These are phyloP conservation scores for Xylariaceae sp. DNA, from an alignment of 2,329 filamentous ascomycete species.

Conservation along the genomic window DNA sequence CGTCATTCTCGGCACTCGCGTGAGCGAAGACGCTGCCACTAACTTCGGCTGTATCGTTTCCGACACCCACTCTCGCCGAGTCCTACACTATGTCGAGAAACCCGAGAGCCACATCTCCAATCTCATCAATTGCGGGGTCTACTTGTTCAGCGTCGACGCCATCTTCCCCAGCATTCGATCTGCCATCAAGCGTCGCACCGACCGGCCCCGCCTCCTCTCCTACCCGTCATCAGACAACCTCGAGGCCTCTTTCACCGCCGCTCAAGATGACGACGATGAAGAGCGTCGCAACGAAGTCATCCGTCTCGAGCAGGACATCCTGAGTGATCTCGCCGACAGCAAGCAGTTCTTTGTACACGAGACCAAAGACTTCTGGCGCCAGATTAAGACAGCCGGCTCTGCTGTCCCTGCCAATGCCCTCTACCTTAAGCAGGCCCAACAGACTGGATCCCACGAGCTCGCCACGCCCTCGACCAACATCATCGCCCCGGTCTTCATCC, in stretches of 20 bases:
- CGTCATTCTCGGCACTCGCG: conserved; percentile 88
- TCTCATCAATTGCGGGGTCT: conserved; percentile 98
- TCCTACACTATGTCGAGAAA: conserved; percentile 99
- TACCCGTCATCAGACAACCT: conserved; percentile 96
- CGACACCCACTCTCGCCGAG: conserved; percentile 87
- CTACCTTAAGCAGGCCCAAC: conserved; percentile 91
- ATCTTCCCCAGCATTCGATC: conserved; percentile 94
- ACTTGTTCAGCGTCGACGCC: conserved; percentile 91
- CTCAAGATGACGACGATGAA: conserved; percentile 63
- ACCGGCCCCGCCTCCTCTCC: conserved; percentile 85
- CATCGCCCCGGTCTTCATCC: conserved; percentile 89
- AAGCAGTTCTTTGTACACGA: conserved; percentile 98
- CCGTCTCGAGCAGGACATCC: conserved; percentile 92
- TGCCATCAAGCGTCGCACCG: conserved; percentile 91
- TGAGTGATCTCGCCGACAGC: conserved; percentile 91
- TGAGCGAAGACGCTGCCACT: conserved; percentile 83
- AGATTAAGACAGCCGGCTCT: conserved; percentile 98
- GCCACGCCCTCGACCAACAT: conserved; percentile 81
- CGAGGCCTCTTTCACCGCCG: conserved; percentile 57
- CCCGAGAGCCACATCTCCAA: conserved; percentile 97
- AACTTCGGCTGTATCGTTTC: conserved; percentile 99
- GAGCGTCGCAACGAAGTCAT: conserved; percentile 79
- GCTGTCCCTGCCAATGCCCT: conserved; percentile 95
- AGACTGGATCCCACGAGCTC: conserved; percentile 76
- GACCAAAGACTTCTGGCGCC: conserved; percentile 98